phyloP scores from a whole-genome alignment of 192 early-diverging fungal genomes.

The Backusella tuberculispora region DNA sequence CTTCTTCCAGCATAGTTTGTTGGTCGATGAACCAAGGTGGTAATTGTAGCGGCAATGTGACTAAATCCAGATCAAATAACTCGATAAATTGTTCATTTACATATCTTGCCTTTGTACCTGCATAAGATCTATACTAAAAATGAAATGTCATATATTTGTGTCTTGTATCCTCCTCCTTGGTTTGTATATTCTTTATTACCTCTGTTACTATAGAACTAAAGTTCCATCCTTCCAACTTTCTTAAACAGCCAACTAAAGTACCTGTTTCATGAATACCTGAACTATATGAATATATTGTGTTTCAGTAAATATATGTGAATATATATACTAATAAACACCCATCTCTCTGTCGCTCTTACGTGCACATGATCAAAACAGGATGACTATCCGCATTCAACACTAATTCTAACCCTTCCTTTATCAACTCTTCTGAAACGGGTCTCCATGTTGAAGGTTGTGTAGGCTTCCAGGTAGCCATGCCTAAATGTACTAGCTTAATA shows the following conservation, averaged over 20 bases:
- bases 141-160: background rate
- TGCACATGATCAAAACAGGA: conserved; percentile 91
- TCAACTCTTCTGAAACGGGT: conserved; percentile 91
- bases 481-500: conserved; percentile 71
- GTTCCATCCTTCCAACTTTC: conserved; percentile 95
- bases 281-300: conserved; percentile 36
- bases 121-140: conserved; percentile 86
- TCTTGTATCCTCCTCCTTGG: background rate
- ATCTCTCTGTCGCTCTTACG: conserved; percentile 55
- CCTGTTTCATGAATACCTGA: conserved; percentile 95
- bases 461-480: conserved; percentile 69
- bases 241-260: conserved; percentile 88
- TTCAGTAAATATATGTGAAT: too few species aligned
- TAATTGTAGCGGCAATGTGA: conserved; percentile 77
- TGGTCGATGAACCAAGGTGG: conserved; percentile 85
- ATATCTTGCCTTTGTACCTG: conserved; percentile 84
- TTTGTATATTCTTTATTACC: conserved; percentile 42
- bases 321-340: background rate
- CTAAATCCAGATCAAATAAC: conserved; percentile 90
- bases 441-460: conserved; percentile 75
- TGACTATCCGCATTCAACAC: conserved; percentile 79
- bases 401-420: conserved; percentile 94
- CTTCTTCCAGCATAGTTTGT: conserved; percentile 57
- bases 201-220: conserved; percentile 97
- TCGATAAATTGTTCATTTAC: conserved; percentile 96